Percentiles rank a stretch among this genome's conserved stretches.
Conservation (phyloP, 2,329 filamentous ascomycete species). For the Clonostachys byssicola region DNA sequence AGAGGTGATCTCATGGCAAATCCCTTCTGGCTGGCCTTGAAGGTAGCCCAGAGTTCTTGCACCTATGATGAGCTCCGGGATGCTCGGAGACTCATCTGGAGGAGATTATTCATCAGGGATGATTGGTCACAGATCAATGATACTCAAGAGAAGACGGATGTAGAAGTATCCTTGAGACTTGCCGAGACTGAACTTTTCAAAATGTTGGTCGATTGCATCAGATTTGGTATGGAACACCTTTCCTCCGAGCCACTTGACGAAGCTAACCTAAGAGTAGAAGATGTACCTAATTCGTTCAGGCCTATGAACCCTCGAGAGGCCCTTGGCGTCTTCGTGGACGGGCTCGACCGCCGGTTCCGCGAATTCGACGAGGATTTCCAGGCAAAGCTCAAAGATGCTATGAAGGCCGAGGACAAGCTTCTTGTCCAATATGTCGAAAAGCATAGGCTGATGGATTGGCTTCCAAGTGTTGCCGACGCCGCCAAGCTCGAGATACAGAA, state of each 20-base stretch:
- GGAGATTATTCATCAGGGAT: slow-evolving; percentile 77
- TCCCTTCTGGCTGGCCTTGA: slow-evolving; percentile 74
- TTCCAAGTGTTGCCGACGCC: slow-evolving; percentile 28
- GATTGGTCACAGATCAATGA: slow-evolving; percentile 81
- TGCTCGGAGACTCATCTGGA: slow-evolving; percentile 70
- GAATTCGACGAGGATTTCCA: slow-evolving; percentile 59
- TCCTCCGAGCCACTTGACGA: neutral
- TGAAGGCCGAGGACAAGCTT: slow-evolving; percentile 66
- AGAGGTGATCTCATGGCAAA: slow-evolving; percentile 39
- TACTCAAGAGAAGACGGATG: slow-evolving; percentile 70
- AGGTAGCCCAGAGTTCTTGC: slow-evolving; percentile 51
- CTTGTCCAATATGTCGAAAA: slow-evolving; percentile 64
- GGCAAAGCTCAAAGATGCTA: slow-evolving; percentile 65
- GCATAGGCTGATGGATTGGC: slow-evolving; percentile 68
- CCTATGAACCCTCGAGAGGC: slow-evolving; percentile 48
- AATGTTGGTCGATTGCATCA: slow-evolving; percentile 61
- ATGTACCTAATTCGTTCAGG: slow-evolving; percentile 33
- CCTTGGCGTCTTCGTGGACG: slow-evolving; percentile 56
- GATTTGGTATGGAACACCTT: slow-evolving; percentile 24
- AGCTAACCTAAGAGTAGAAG: slow-evolving; percentile 29
- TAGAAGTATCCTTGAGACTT: slow-evolving; percentile 58
- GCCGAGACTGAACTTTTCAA: slow-evolving; percentile 63
- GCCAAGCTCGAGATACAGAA: slow-evolving; percentile 26
- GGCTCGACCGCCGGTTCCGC: slow-evolving; percentile 56
- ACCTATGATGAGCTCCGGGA: slow-evolving; percentile 53